Percentiles rank a stretch among this genome's conserved stretches.
These are phyloP conservation scores for Conringia planisiliqua DNA, from an alignment of 345 rosid species.

Conservation along the genomic window DNA sequence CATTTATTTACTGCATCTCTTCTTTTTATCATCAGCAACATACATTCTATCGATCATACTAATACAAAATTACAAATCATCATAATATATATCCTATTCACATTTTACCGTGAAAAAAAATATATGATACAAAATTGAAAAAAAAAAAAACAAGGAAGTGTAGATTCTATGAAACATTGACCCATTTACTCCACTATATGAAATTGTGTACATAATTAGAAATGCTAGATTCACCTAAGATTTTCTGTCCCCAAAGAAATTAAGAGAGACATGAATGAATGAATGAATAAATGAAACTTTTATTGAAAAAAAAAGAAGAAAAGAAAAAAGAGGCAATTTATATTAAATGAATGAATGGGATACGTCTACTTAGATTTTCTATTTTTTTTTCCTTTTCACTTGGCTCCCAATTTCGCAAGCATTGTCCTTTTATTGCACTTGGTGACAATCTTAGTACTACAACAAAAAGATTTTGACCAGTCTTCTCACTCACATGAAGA, in stretches of 20 bases:
- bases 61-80: neutral
- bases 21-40: neutral
- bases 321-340: neutral
- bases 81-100: neutral
- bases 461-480: slow-evolving; percentile 37
- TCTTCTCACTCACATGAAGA: slow-evolving; percentile 35
- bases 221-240: slow-evolving; percentile 34
- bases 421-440: slow-evolving; percentile 40
- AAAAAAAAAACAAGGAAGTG: neutral
- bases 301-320: neutral
- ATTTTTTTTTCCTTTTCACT: slow-evolving; percentile 8
- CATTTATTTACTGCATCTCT: neutral
- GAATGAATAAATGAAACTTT: neutral
- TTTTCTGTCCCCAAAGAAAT: slow-evolving; percentile 32
- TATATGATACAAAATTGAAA: neutral
- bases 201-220: slow-evolving; percentile 25
- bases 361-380: slow-evolving; percentile 1
- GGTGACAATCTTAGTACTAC: slow-evolving; percentile 44
- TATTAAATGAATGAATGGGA: slow-evolving; percentile 26
- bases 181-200: slow-evolving; percentile 23
- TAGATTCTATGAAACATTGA: slow-evolving; percentile 15
- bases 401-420: slow-evolving; percentile 34
- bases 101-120: neutral
- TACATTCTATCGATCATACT: neutral
- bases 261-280: slow-evolving; percentile 25